phyloP scores from a whole-genome alignment of 495 filamentous ascomycete species.

The Immersiella caudata region DNA sequence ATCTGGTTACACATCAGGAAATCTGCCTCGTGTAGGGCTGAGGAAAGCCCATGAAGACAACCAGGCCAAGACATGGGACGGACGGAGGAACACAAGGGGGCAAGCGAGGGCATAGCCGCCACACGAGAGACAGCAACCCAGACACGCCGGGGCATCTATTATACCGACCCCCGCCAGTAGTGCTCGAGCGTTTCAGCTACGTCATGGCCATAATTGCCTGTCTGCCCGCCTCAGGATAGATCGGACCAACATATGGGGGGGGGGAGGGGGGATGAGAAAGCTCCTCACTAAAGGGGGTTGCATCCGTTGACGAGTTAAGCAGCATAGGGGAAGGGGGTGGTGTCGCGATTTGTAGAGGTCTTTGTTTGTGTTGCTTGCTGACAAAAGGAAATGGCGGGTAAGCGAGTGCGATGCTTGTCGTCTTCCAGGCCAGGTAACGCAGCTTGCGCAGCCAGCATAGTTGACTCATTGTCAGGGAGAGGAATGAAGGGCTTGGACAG shows the following conservation, averaged over 20 bases:
- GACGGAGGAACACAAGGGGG: not conserved
- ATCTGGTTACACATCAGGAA: not conserved
- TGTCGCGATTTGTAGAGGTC: not conserved
- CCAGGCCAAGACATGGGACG: not conserved
- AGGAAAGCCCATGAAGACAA: too few species aligned
- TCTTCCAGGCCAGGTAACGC: not conserved
- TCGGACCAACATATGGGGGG: not conserved
- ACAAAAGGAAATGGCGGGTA: not conserved
- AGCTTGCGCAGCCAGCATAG: not conserved
- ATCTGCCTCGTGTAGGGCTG: slow-evolving; percentile 7
- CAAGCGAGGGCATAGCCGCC: not conserved
- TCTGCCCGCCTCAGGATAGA: not conserved
- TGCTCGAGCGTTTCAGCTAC: not conserved
- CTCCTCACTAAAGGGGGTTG: not conserved
- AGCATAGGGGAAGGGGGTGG: not conserved
- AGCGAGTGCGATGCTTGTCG: not conserved
- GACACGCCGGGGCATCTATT: not conserved
- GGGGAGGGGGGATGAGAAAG: not conserved
- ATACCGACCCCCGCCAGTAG: not conserved
- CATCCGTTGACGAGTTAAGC: too few species aligned
- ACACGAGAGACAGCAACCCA: not conserved
- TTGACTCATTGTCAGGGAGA: not conserved
- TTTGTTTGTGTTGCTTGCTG: not conserved
- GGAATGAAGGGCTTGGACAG: not conserved
- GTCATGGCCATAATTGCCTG: not conserved